Evolutionary conservation across 768 basidiomycete genomes (phyloP), one percentile per base, ranked within the genome.

Genomic region (Leucocoprinus birnbaumii): DNA sequence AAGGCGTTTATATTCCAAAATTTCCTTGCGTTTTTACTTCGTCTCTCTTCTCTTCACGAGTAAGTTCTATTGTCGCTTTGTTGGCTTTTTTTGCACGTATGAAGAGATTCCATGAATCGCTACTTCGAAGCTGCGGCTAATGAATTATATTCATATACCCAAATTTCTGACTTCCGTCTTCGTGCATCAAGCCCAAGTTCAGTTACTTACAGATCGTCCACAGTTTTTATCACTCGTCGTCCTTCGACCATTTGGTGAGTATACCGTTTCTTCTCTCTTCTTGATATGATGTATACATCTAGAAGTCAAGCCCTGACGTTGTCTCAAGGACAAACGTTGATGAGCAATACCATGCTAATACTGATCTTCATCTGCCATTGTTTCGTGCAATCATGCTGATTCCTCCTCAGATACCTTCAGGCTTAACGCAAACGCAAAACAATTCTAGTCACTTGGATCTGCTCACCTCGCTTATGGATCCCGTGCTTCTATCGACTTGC

Each of bases 231-330:
- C n/a, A n/a, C n/a, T n/a, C n/a, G n/a, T n/a, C n/a, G n/a, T n/a
- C n/a, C n/a, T n/a, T n/a, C n/a, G n/a, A n/a, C n/a, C n/a, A 24
- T 47, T 51, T 14, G 43, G 45, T 55, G 43, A 48, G 56, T 57
- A 72, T 73, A 66, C 73, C 71, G 34, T 46, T 58, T 58, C 57
- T 56, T 40, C 49, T 54, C 48, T 47, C 11, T 40, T 22, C 55
- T 54, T 53, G 61, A 57, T 61, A 71, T 83, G 89, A 87, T 89
- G 59, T 77, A 83, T 78, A 66, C 83, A 77, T 76, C 83, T 81
- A 91, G 89, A 87, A 90, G 89, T 91, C 89, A 91, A 92, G 89
- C 89, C 74, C 89, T 86, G 84, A 91, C 69, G 76, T 73, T 70
- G 80, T 89, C 85, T 82, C 55, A 82, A 78, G 86, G 86, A 87